These are phyloP conservation scores for Mycena capillaripes DNA, from an alignment of 768 basidiomycete genomes.

Conservation along the genomic window DNA sequence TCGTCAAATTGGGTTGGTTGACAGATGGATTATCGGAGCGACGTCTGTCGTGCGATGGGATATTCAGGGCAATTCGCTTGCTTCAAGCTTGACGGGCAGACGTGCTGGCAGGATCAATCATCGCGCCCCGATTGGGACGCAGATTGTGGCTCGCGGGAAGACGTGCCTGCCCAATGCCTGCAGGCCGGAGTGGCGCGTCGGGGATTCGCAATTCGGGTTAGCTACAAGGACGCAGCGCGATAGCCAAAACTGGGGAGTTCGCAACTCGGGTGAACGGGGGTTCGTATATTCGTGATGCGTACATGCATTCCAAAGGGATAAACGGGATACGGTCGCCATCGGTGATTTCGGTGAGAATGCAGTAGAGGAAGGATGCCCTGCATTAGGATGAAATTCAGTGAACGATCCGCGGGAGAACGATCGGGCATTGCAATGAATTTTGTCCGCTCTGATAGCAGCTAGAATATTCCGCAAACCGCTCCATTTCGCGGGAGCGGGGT, in stretches of 20 bases:
- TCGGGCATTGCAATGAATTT: background rate
- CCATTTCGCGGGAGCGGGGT: background rate
- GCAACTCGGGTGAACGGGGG: conserved; percentile 8
- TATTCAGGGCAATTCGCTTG: conserved; percentile 15
- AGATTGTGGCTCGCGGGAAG: conserved; percentile 14
- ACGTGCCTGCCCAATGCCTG: conserved; percentile 5
- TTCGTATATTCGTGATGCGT: conserved; percentile 8
- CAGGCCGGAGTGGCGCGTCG: background rate
- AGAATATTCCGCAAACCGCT: background rate
- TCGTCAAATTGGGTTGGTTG: conserved; percentile 1
- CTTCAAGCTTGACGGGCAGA: background rate
- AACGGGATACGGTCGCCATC: background rate
- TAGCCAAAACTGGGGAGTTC: background rate
- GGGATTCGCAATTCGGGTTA: conserved; percentile 14
- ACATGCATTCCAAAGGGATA: background rate
- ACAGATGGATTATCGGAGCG: background rate
- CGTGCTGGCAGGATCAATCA: conserved; percentile 21
- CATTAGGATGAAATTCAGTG: background rate
- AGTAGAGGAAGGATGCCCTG: background rate
- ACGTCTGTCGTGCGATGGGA: background rate
- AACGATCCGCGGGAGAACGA: conserved; percentile 18
- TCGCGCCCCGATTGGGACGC: background rate
- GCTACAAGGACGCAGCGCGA: background rate
- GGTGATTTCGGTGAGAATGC: background rate
- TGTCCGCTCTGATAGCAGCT: conserved; percentile 2